Conservation (phyloP, 1,139 yeast species). For the Candida pseudoviswanathii region DNA sequence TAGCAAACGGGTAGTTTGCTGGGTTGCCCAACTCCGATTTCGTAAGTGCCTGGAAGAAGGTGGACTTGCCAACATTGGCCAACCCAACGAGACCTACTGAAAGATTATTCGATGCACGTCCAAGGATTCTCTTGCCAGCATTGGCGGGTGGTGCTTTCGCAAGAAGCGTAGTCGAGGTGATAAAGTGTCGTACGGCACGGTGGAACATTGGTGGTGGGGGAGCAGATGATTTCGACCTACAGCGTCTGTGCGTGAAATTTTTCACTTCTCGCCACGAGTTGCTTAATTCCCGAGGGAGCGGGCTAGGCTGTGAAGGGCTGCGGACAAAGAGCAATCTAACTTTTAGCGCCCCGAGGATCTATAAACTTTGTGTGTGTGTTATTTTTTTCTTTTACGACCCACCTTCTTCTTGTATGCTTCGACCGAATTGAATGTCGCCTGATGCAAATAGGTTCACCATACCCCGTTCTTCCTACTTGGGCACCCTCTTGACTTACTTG, state of each 20-base stretch:
- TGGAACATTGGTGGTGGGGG: neutral
- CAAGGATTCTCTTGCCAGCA: constrained; percentile 26
- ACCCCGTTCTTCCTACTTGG: constrained; percentile 18
- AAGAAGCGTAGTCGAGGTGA: neutral
- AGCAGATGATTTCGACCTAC: neutral
- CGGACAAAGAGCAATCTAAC: too few relatives aligned
- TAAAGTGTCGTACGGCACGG: neutral
- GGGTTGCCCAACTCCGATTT: constrained; percentile 70
- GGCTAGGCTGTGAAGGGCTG: too few relatives aligned
- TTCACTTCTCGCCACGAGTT: too few relatives aligned
- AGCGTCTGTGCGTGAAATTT: neutral
- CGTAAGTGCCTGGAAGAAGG: constrained; percentile 71
- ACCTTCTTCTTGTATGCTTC: neutral
- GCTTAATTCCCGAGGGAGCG: too few relatives aligned
- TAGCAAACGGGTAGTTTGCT: constrained; percentile 80
- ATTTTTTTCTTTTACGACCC: neutral
- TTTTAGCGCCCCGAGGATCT: neutral
- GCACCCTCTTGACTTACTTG: constrained; percentile 8
- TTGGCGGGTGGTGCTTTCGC: neutral
- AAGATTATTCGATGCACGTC: constrained; percentile 58
- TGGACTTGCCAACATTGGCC: constrained; percentile 78
- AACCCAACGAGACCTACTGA: constrained; percentile 67
- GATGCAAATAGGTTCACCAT: constrained; percentile 10
- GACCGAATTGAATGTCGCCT: constrained; percentile 9
- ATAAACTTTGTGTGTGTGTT: neutral